A percentile compares a stretch with the other conserved stretches of the same genome.
These are phyloP conservation scores for Xylariales sp. DNA, from an alignment of 2,329 filamentous ascomycete genomes.

Conservation along the genomic window DNA sequence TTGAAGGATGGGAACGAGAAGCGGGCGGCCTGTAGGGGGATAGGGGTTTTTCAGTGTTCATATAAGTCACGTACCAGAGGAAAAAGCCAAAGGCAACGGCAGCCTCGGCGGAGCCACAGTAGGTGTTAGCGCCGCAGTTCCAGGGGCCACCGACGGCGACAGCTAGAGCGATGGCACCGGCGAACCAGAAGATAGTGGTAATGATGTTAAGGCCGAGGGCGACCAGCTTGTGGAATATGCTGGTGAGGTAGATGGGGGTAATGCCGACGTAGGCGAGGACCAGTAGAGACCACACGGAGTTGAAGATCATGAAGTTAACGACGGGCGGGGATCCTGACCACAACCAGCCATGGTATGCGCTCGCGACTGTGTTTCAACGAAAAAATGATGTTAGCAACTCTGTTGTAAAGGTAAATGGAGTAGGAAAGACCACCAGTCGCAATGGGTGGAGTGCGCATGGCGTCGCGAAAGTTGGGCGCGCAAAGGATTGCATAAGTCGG, in stretches of 20 bases:
- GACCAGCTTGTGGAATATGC: conserved; percentile 58
- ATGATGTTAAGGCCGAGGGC: conserved; percentile 65
- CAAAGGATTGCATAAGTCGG: too few relatives aligned
- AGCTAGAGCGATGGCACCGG: conserved; percentile 74
- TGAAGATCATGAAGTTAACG: conserved; percentile 78
- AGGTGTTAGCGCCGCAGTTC: conserved; percentile 43
- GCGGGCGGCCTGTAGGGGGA: too few relatives aligned
- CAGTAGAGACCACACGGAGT: conserved; percentile 70
- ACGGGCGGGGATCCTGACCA: conserved; percentile 41
- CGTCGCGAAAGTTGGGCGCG: too few relatives aligned
- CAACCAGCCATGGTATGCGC: conserved; percentile 36
- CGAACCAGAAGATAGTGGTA: conserved; percentile 87
- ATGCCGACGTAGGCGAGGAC: conserved; percentile 66
- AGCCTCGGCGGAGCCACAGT: conserved; percentile 59
- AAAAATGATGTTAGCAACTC: background rate
- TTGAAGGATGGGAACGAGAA: too few relatives aligned
- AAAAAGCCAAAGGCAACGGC: conserved; percentile 64
- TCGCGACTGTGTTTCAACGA: conserved; percentile 55
- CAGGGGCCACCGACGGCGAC: conserved; percentile 53
- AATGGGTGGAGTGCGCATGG: too few relatives aligned
- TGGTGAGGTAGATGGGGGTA: conserved; percentile 58
- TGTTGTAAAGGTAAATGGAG: too few relatives aligned
- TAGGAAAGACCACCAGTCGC: too few relatives aligned
- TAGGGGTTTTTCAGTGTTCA: too few relatives aligned
- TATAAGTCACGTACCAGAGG: conserved; percentile 47